A percentile compares a stretch with the other conserved stretches of the same genome.
These are phyloP conservation scores for Ceratonia siliqua DNA, from an alignment of 306 rosid genomes.

Conservation along the genomic window DNA sequence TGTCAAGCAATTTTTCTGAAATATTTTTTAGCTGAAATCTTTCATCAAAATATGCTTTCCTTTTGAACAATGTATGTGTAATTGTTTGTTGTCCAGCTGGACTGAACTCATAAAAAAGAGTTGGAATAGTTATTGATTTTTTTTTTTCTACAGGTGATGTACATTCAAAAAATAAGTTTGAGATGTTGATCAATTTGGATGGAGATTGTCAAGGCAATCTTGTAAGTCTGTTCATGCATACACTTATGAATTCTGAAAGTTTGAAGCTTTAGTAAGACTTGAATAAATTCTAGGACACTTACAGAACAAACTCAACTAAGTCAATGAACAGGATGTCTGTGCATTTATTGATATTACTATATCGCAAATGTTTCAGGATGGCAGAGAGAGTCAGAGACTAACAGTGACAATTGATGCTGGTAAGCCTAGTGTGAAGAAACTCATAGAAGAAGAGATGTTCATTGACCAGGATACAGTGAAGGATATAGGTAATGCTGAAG, in stretches of 20 bases:
- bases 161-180: constrained; percentile 63
- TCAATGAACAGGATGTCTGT: constrained; percentile 13
- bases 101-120: constrained; percentile 24
- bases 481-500: constrained; percentile 35
- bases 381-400: constrained; percentile 39
- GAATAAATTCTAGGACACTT: background rate
- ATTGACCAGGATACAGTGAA: constrained; percentile 52
- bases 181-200: constrained; percentile 55
- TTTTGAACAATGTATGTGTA: constrained; percentile 3
- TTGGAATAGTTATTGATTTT: constrained; percentile 31
- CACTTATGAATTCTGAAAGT: constrained; percentile 19
- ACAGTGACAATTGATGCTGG: constrained; percentile 37
- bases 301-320: background rate
- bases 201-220: constrained; percentile 45
- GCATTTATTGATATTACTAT: constrained; percentile 27
- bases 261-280: constrained; percentile 14
- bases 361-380: constrained; percentile 57
- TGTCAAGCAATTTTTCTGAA: constrained; percentile 1
- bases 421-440: constrained; percentile 94
- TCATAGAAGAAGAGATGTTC: constrained; percentile 92
- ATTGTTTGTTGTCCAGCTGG: constrained; percentile 7
- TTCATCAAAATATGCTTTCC: constrained; percentile 14
- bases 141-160: constrained; percentile 52
- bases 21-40: constrained; percentile 21
- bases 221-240: constrained; percentile 53